Conservation (phyloP, 106 monocot genomes). For the Dioscorea zingiberensis region DNA sequence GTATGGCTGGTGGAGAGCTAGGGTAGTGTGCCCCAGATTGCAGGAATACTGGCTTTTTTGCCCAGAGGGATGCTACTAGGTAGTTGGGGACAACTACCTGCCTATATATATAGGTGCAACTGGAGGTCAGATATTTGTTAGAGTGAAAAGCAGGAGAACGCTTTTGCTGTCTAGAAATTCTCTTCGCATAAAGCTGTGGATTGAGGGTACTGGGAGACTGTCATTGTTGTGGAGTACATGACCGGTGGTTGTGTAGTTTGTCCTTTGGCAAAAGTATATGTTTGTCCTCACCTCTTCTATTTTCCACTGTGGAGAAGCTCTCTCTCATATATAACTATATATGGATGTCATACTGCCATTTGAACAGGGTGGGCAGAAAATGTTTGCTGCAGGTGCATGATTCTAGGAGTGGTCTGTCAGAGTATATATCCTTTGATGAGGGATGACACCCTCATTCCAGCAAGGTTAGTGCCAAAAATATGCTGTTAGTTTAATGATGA, state of each 20-base stretch:
- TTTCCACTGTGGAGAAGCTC: no score
- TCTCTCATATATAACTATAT: no score
- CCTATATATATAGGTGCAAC: conserved; percentile 97
- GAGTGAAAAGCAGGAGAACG: conserved; percentile 97
- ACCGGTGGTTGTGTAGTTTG: conserved; percentile 97
- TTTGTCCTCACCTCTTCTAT: not conserved
- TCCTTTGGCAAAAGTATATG: conserved; percentile 98
- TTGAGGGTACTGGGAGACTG: conserved; percentile 99
- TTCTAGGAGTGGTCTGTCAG: conserved; percentile 96
- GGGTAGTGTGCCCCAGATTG: conserved; percentile 73
- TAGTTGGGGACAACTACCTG: conserved; percentile 99
- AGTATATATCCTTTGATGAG: conserved; percentile 96
- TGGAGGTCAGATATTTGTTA: conserved; percentile 91
- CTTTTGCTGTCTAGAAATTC: conserved; percentile 99
- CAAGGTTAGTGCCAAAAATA: conserved; percentile 51
- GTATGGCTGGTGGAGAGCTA: conserved; percentile 98
- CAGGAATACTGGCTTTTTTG: conserved; percentile 68
- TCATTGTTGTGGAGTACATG: conserved; percentile 99
- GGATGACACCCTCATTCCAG: conserved; percentile 78
- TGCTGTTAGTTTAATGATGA: not conserved
- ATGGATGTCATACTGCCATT: not conserved
- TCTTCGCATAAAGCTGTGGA: conserved; percentile 81
- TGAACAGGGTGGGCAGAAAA: conserved; percentile 86
- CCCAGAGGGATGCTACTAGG: conserved; percentile 88
- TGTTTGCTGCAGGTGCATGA: conserved; percentile 99